Base-by-base conservation (phyloP, 192 early-diverging fungal species). In the Chytriomyces hyalinus region DNA sequence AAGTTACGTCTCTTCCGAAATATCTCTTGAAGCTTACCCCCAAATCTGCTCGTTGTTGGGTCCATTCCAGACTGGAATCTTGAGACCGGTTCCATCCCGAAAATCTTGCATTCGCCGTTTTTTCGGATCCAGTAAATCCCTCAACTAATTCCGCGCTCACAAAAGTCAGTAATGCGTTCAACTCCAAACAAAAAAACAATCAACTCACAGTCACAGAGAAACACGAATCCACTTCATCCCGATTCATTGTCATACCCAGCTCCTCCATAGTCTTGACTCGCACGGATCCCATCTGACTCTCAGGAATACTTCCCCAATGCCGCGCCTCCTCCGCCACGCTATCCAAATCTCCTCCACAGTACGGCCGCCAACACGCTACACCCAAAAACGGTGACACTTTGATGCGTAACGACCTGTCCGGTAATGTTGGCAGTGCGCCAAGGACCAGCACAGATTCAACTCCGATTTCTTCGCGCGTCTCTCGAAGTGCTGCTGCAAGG, bases 201-300 rank as follows among this genome's bases (percentile, higher is more conserved):
- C 20, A 24, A 60, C 70, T 22, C 10, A 96, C 59, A 13, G 92
- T 84, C 48, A 97, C 57, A 6, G 84, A 79, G 82, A 97, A 94
- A 17, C 88, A 89, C 9, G 78, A 77, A 5, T 87, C 79, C 43
- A 95, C 93, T 80, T 97, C 95, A 43, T 84, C 84, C 8, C 80
- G 67, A 72, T 91, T 93, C 53, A 84, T 85, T 63, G 92, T 70
- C 8, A 67, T 36, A 1, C 60, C 28, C 13, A 84, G 76, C 17
- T 90, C 87, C 6, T 73, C 71, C 2, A 49, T 1, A 7, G 68
- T 53, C 45, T 70, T 70, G 49, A 70, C 10, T n/a, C 28, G 9
- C 9, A 67, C 8, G 46, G 66, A 43, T 47, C 47, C 44, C 66
- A 67, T 8, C 46, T 46, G 66, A 11, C 3, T 15, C 11, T 67